These are phyloP conservation scores for Sporothrix euskadiensis DNA, from an alignment of 2,329 filamentous ascomycete species.

Conservation along the genomic window DNA sequence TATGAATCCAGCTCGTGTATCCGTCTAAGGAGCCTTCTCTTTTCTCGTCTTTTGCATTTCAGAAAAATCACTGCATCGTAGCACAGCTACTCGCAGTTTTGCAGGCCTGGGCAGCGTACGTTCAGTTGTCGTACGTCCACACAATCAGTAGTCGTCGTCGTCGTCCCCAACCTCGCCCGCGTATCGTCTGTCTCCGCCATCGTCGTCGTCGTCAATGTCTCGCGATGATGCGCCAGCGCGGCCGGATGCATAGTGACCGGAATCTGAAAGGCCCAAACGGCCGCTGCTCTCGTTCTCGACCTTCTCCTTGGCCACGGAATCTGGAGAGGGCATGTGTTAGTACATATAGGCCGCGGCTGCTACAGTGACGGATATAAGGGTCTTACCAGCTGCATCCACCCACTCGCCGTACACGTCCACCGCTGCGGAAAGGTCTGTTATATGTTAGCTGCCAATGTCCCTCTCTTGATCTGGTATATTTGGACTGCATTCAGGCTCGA, in stretches of 20 bases:
- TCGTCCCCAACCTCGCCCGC: slow-evolving; percentile 55
- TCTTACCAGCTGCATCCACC: slow-evolving; percentile 77
- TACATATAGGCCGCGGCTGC: not conserved
- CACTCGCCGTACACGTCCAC: slow-evolving; percentile 98
- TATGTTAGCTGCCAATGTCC: not conserved
- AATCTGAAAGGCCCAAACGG: slow-evolving; percentile 15
- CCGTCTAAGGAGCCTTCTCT: not conserved
- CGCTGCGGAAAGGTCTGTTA: slow-evolving; percentile 76
- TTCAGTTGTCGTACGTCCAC: not conserved
- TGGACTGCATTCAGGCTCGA: not conserved
- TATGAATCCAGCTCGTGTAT: slow-evolving; percentile 14
- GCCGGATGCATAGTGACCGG: slow-evolving; percentile 19
- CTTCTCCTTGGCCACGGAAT: slow-evolving; percentile 54
- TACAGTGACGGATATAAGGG: not conserved
- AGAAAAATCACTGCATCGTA: not conserved
- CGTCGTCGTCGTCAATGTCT: slow-evolving; percentile 42
- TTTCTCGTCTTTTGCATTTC: not conserved
- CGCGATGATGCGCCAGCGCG: slow-evolving; percentile 22
- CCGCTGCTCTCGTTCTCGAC: slow-evolving; percentile 32
- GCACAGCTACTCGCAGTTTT: slow-evolving; percentile 1
- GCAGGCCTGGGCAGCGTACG: not conserved
- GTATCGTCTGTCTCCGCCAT: slow-evolving; percentile 55
- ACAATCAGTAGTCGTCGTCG: slow-evolving; percentile 57
- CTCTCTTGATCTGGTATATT: not conserved
- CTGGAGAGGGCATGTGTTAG: slow-evolving; percentile 37